phyloP scores from a whole-genome alignment of 257 asterid genomes.

The Apocynum venetum region DNA sequence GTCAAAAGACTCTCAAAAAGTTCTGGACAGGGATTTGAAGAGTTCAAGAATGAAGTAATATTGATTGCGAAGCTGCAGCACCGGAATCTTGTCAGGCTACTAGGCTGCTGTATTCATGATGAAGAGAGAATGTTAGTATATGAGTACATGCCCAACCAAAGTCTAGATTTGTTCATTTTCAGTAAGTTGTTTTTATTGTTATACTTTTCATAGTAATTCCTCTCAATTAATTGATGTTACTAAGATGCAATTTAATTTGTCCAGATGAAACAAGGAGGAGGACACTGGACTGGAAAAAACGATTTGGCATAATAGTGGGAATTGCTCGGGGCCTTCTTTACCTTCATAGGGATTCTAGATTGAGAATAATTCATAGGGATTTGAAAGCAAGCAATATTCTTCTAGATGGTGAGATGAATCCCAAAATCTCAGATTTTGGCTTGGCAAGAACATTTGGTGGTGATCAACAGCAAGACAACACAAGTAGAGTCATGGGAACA shows the following conservation, averaged over 20 bases:
- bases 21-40: constrained; percentile 30
- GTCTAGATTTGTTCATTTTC: constrained; percentile 27
- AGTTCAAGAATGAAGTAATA: constrained; percentile 29
- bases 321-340: constrained; percentile 25
- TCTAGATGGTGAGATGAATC: constrained; percentile 29
- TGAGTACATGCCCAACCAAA: constrained; percentile 25
- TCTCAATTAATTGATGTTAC: neutral
- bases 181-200: constrained; percentile 12
- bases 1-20: constrained; percentile 25
- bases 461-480: constrained; percentile 27
- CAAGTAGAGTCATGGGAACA: constrained; percentile 36
- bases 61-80: constrained; percentile 27
- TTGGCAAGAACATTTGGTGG: constrained; percentile 35
- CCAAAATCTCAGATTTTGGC: constrained; percentile 35
- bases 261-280: constrained; percentile 22
- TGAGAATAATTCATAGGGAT: constrained; percentile 38
- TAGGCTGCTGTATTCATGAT: constrained; percentile 29
- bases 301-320: constrained; percentile 25
- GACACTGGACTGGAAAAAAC: constrained; percentile 18
- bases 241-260: neutral
- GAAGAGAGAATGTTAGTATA: constrained; percentile 26
- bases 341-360: constrained; percentile 26
- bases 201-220: neutral
- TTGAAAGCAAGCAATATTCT: constrained; percentile 34
- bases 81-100: constrained; percentile 26